Evolutionary conservation across 768 basidiomycete genomes (phyloP), one percentile per base, ranked within the genome.

Genomic region (Baorangia bicolor): DNA sequence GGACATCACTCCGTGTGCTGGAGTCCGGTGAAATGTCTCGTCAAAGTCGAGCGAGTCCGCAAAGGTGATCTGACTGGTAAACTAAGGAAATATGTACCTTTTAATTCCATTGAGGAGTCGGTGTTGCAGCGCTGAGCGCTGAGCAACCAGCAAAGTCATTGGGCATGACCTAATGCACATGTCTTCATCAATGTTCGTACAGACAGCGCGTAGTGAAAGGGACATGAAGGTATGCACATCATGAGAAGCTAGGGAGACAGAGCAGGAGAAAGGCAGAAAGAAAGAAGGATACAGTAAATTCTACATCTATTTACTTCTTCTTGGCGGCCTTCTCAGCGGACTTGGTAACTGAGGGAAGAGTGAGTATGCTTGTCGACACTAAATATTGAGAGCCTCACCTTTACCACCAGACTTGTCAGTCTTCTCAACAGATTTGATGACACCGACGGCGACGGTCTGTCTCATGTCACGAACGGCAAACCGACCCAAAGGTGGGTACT

Each of bases 381-480:
- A 31, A 7, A 23, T 51, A 21, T 2, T 11, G 41, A 28, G 13
- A 16, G 74, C 79, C 54, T 71, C 66, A 88, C 87, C 85, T 85
- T 96, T 96, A 67, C 94, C 94, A 68, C 83, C 80, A 70, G 79
- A 66, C 77, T 92, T 94, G 56, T 95, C 94, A 63, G 92, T 84
- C 87, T 95, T 96, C 51, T 97, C 94, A 61, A 97, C 94, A 58
- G 86, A 85, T 83, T 98, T 98, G 85, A 98, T 97, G 81, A 98
- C 90, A 78, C 94, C 94, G 69, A 97, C 94, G 63, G 94, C 94
- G 62, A 99, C 96, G 61, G 96, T 97, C 81, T 98, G 95, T 76
- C 95, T 90, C 95, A 98, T 97, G 84, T 97, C 94, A 88, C 94
- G 94, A 75, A 97, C 94, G 70, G 94, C 94, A 80, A 96, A 96